Base-by-base conservation (phyloP, 345 rosid genomes). In the Lagerstroemia speciosa region DNA sequence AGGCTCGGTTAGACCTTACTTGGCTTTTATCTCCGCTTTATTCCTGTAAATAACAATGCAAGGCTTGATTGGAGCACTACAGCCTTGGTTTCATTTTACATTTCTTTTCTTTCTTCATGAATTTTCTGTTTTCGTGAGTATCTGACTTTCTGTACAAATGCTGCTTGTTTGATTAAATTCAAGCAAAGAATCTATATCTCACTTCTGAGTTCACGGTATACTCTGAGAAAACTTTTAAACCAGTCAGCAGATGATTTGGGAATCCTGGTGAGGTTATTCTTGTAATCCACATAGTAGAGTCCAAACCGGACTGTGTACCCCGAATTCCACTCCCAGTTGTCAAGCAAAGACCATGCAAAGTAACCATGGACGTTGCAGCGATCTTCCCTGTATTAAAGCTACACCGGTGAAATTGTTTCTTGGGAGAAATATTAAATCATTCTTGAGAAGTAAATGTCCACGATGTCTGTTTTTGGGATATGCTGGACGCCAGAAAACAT, bases 291-390 rank as follows among this genome's bases (percentile, higher is more conserved):
- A 73, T 77, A 84, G 76, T 93, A 89, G 20, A 91, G 84, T 75
- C 96, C 93, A 36, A 93, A 93, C 60, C 97, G 78, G 19, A 93
- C 97, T 0, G 97, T 91, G 71, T 89, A 91, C 34, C 96, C 96
- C 8, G 82, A 85, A 82, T 89, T 93, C 98, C 98, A 91, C 71
- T 93, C 98, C 97, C 91, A 91, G 68, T 93, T 93, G 76, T 93
- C 98, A 4, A 89, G 87, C 91, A 90, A 77, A 22, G 96, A 91
- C 98, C 96, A 91, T 20, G 80, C 84, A 63, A 89, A 93, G 61
- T 89, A 93, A 6, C 97, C 96, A 3, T 83, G 84, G 8, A 90
- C 76, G 32, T 90, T 75, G 27, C 92, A 90, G 7, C 70, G 66
- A 73, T 86, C 94, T 65, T 77, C 64, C 85, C 98, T 89, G 86